These are phyloP conservation scores for Fusarium staphyleae DNA, from an alignment of 2,329 filamentous ascomycete genomes.

Conservation along the genomic window DNA sequence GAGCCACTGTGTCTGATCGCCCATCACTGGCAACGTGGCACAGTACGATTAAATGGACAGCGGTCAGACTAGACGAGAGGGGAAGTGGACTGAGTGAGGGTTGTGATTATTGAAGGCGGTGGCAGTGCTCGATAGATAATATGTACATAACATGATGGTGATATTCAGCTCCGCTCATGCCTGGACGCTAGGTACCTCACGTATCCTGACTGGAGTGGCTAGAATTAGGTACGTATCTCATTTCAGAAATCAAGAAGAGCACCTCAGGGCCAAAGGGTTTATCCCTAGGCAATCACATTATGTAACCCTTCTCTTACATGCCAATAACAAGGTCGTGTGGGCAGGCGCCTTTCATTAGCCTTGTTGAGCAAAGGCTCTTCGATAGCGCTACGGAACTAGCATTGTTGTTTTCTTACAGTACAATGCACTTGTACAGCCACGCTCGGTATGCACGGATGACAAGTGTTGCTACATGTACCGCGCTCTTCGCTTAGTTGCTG, in stretches of 20 bases:
- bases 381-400: not conserved
- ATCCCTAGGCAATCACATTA: not conserved
- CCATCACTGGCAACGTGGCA: conserved; percentile 17
- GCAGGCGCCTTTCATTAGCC: not conserved
- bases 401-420: conserved; percentile 21
- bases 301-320: not conserved
- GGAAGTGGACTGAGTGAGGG: conserved; percentile 5
- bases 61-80: conserved; percentile 1
- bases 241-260: conserved; percentile 22
- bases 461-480: conserved; percentile 2
- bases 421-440: conserved; percentile 27
- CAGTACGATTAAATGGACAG: conserved; percentile 8
- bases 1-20: conserved; percentile 17
- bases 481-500: not conserved
- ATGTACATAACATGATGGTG: conserved; percentile 1
- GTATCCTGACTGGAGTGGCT: no score
- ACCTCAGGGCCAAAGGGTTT: conserved; percentile 12
- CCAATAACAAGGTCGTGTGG: not conserved
- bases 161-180: conserved; percentile 15
- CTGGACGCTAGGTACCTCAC: no score
- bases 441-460: conserved; percentile 30
- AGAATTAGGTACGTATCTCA: no score
- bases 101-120: conserved; percentile 26
- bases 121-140: conserved; percentile 30
- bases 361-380: not conserved